phyloP scores from a whole-genome alignment of 1,284 basidiomycete genomes.

The Heimioporus punctisporus region DNA sequence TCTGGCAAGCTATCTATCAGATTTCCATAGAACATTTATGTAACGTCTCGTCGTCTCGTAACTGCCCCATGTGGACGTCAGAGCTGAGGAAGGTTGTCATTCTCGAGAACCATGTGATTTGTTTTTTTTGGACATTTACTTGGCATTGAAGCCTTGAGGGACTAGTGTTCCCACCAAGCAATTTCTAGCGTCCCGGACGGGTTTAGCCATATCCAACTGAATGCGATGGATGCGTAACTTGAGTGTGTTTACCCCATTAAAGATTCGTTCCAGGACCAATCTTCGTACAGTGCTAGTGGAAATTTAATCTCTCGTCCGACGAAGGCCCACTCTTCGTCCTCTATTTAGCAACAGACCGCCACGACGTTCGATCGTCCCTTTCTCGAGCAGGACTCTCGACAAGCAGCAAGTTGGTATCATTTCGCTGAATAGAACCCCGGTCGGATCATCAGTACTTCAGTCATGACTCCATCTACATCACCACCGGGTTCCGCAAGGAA shows the following conservation, averaged over 20 bases:
- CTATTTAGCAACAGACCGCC: slow-evolving; percentile 23
- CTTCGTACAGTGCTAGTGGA: no score
- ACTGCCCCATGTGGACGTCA: slow-evolving; percentile 37
- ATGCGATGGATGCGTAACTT: slow-evolving; percentile 4
- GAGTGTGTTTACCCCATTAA: slow-evolving; percentile 11
- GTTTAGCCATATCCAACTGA: slow-evolving; percentile 18
- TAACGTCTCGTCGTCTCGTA: no score
- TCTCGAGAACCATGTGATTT: slow-evolving; percentile 29
- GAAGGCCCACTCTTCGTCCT: slow-evolving; percentile 30
- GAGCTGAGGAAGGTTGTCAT: slow-evolving; percentile 25
- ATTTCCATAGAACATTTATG: slow-evolving; percentile 24
- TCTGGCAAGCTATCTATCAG: no score
- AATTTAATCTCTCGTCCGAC: slow-evolving; percentile 19
- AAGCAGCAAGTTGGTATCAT: slow-evolving; percentile 26
- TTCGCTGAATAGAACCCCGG: slow-evolving; percentile 22
- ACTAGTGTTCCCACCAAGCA: slow-evolving; percentile 12
- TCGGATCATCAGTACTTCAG: slow-evolving; percentile 25
- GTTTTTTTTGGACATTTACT: slow-evolving; percentile 33
- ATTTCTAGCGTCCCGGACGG: no score
- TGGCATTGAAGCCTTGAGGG: no score
- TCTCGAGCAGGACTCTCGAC: slow-evolving; percentile 15
- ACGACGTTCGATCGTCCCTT: slow-evolving; percentile 14
- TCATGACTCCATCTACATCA: slow-evolving; percentile 23
- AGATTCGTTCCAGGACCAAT: no score
- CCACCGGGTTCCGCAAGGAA: slow-evolving; percentile 28